phyloP scores from a whole-genome alignment of 1,139 yeast species.

The Hansenula sp. region DNA sequence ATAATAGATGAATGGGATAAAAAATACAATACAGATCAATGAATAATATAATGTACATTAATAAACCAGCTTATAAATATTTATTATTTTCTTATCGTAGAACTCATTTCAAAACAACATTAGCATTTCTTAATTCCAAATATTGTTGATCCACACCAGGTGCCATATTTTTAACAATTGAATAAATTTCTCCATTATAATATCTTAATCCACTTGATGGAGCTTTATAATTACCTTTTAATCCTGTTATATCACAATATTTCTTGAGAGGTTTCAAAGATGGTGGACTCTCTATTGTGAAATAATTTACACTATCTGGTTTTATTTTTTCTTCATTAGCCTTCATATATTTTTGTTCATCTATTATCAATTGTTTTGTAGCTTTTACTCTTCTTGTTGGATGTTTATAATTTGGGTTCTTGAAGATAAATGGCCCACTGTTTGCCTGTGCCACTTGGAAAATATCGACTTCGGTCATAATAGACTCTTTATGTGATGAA shows the following conservation, averaged over 20 bases:
- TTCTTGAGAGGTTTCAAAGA: slow-evolving; percentile 74
- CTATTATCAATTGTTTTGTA: slow-evolving; percentile 67
- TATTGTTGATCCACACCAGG: slow-evolving; percentile 95
- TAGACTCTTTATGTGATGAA: neutral
- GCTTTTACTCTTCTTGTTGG: slow-evolving; percentile 70
- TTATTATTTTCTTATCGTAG: neutral
- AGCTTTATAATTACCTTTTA: slow-evolving; percentile 71
- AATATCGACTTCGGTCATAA: slow-evolving; percentile 3
- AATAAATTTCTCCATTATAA: slow-evolving; percentile 80
- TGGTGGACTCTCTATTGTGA: slow-evolving; percentile 80
- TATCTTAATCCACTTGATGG: slow-evolving; percentile 77
- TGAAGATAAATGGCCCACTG: slow-evolving; percentile 36
- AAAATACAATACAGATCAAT: neutral
- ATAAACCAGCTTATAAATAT: neutral
- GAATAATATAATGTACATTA: neutral
- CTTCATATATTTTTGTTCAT: slow-evolving; percentile 65
- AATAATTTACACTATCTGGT: slow-evolving; percentile 41
- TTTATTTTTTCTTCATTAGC: slow-evolving; percentile 27
- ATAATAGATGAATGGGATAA: slow-evolving; percentile 9
- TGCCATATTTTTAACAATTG: slow-evolving; percentile 71
- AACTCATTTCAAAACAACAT: slow-evolving; percentile 62
- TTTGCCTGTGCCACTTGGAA: slow-evolving; percentile 18
- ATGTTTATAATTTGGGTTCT: slow-evolving; percentile 45
- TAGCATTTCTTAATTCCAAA: slow-evolving; percentile 81
- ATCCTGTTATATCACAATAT: slow-evolving; percentile 93